These are phyloP conservation scores for Lecanicillium sp. DNA, from an alignment of 2,329 filamentous ascomycete species.

Conservation along the genomic window DNA sequence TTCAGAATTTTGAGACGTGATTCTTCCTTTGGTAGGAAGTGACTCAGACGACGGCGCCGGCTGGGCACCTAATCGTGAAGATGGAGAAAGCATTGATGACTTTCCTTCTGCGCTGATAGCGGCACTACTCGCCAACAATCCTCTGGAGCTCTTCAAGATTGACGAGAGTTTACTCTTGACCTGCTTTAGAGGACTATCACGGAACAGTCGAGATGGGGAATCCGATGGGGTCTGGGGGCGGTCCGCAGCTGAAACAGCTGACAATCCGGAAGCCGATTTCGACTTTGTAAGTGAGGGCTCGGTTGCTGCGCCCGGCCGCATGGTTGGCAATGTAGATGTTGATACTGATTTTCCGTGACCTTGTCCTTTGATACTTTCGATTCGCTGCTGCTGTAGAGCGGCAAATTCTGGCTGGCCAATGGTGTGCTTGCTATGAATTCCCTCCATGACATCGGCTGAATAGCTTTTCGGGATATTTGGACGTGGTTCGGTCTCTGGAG, in stretches of 20 bases:
- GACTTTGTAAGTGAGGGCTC: slow-evolving; percentile 44
- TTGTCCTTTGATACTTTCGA: slow-evolving; percentile 1
- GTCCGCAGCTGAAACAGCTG: slow-evolving; percentile 36
- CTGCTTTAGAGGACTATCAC: slow-evolving; percentile 78
- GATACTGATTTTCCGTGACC: slow-evolving; percentile 54
- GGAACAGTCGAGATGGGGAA: slow-evolving; percentile 46
- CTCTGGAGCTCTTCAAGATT: slow-evolving; percentile 79
- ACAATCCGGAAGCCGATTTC: slow-evolving; percentile 47
- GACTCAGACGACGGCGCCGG: slow-evolving; percentile 40
- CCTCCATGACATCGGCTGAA: slow-evolving; percentile 54
- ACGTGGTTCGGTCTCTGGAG: slow-evolving; percentile 25
- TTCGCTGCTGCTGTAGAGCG: not conserved
- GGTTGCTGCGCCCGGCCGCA: slow-evolving; percentile 11
- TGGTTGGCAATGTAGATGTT: slow-evolving; percentile 42
- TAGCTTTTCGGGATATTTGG: slow-evolving; percentile 51
- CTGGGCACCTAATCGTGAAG: slow-evolving; percentile 36
- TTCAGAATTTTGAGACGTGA: slow-evolving; percentile 14
- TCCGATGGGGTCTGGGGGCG: slow-evolving; percentile 42
- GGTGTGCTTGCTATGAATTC: slow-evolving; percentile 38
- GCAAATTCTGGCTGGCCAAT: slow-evolving; percentile 33
- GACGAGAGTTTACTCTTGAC: slow-evolving; percentile 91
- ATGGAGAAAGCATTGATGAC: slow-evolving; percentile 46
- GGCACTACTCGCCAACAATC: slow-evolving; percentile 71
- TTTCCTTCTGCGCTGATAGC: slow-evolving; percentile 56
- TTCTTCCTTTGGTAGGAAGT: slow-evolving; percentile 21